phyloP scores from a whole-genome alignment of 208 protist species.

The Crithidia sp. region DNA sequence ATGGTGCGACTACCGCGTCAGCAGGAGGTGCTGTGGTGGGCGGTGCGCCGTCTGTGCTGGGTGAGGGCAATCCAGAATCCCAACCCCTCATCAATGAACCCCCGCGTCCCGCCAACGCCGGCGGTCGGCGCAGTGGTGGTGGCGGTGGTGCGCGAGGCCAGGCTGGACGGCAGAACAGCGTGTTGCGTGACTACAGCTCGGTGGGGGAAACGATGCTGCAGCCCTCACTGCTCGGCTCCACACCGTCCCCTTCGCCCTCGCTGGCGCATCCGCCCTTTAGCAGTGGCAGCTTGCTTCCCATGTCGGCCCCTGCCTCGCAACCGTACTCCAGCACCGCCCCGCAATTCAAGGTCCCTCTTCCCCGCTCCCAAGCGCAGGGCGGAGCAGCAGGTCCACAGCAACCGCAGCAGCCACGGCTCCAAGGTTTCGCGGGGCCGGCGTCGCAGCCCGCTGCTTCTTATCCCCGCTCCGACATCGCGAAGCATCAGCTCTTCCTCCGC shows the following conservation, averaged over 20 bases:
- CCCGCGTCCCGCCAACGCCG: conserved; percentile 5
- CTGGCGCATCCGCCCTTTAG: background rate
- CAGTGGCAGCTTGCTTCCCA: background rate
- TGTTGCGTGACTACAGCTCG: background rate
- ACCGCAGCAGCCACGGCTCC: background rate
- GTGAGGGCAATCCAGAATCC: conserved; percentile 33
- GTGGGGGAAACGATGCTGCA: background rate
- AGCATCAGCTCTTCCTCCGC: conserved; percentile 30
- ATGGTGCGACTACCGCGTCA: too few species aligned
- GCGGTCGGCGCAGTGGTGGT: background rate
- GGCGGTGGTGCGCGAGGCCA: background rate
- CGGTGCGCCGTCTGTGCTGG: conserved; percentile 17
- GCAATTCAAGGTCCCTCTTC: conserved; percentile 4
- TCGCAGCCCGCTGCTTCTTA: conserved; percentile 16
- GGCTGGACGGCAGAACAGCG: background rate
- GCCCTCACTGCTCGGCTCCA: background rate
- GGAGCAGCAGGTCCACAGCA: background rate
- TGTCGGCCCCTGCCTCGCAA: background rate
- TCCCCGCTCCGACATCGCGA: conserved; percentile 6
- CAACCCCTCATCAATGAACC: conserved; percentile 46
- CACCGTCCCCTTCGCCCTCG: background rate
- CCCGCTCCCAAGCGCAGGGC: conserved; percentile 1
- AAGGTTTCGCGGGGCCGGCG: background rate
- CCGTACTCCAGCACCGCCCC: conserved; percentile 1
- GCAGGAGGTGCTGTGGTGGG: too few species aligned